Evolutionary conservation across 441 rosid species (phyloP).

Genomic region (Erodium texanum): DNA sequence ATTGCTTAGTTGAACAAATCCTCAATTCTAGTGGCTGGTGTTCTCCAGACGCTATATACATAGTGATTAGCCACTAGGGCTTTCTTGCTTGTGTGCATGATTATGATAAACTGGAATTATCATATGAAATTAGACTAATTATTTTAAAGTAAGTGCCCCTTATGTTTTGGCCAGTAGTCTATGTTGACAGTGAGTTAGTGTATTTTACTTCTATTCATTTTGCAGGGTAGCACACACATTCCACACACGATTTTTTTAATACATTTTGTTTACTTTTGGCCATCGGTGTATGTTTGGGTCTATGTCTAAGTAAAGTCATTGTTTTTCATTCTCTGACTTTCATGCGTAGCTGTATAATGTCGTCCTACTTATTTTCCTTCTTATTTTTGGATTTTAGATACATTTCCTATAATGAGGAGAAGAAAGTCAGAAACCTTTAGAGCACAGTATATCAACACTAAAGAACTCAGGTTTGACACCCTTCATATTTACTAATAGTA

Average conservation of each 20-base stretch:
- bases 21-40: background rate
- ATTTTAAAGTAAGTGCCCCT: background rate
- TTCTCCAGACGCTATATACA: background rate
- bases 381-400: slow-evolving; percentile 29
- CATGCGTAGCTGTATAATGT: background rate
- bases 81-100: background rate
- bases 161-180: background rate
- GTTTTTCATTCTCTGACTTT: background rate
- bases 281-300: background rate
- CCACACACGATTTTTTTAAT: background rate
- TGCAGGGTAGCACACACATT: background rate
- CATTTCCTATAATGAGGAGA: slow-evolving; percentile 47
- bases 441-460: slow-evolving; percentile 71
- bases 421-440: slow-evolving; percentile 81
- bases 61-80: background rate
- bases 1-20: background rate
- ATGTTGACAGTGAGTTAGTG: background rate
- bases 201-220: background rate
- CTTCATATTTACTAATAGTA: background rate
- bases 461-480: slow-evolving; percentile 65
- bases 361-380: background rate
- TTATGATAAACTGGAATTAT: background rate
- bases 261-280: background rate
- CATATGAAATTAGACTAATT: background rate
- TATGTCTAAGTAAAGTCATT: background rate